These are phyloP conservation scores for Pseudophaeomoniella oleicola DNA, from an alignment of 2,329 filamentous ascomycete species.

Conservation along the genomic window DNA sequence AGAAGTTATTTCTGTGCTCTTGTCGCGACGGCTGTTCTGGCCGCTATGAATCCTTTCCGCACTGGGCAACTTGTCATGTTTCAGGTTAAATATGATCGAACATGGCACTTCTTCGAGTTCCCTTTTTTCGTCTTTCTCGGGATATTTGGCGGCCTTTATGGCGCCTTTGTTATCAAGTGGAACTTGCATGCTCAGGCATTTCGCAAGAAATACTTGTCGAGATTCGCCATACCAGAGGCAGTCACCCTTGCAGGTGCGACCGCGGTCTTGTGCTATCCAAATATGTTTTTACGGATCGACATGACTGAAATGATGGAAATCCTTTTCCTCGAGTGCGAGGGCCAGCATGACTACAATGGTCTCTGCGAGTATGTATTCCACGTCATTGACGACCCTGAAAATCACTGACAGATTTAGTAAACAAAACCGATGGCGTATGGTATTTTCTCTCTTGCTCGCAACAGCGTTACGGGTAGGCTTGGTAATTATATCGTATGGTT, in stretches of 20 bases:
- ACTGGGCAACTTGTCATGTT: constrained; percentile 99
- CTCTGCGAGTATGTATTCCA: constrained; percentile 57
- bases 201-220: constrained; percentile 75
- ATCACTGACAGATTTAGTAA: constrained; percentile 21
- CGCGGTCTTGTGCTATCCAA: constrained; percentile 89
- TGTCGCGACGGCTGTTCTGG: constrained; percentile 81
- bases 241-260: constrained; percentile 70
- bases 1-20: constrained; percentile 95
- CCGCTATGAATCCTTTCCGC: constrained; percentile 93
- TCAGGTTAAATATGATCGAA: constrained; percentile 85
- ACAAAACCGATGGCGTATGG: constrained; percentile 61
- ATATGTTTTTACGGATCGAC: constrained; percentile 87
- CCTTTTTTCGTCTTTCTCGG: constrained; percentile 86
- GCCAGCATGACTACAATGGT: constrained; percentile 72
- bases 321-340: constrained; percentile 85
- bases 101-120: constrained; percentile 96
- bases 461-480: constrained; percentile 69
- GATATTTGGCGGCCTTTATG: constrained; percentile 86
- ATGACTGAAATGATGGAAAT: constrained; percentile 99
- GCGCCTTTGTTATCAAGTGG: constrained; percentile 96
- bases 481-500: constrained; percentile 92
- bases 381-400: neutral
- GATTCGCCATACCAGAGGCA: constrained; percentile 76
- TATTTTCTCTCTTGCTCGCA: constrained; percentile 62
- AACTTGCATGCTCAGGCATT: constrained; percentile 84